These are phyloP conservation scores for Tolypocladium guangdongense DNA, from an alignment of 2,329 filamentous ascomycete genomes.

Conservation along the genomic window DNA sequence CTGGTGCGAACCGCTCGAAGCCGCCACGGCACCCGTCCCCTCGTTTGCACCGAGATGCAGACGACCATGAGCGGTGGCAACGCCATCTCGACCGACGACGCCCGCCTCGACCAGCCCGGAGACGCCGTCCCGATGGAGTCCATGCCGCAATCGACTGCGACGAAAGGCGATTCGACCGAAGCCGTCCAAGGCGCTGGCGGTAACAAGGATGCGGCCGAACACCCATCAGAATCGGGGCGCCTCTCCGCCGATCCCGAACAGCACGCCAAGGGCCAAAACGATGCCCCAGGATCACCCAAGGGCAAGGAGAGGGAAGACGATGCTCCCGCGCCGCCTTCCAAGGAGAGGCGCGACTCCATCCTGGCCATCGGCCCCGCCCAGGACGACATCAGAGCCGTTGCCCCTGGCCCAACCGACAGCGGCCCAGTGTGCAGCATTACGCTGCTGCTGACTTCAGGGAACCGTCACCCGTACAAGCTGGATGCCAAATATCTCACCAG, in stretches of 20 bases:
- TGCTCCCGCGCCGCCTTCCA: constrained; percentile 15
- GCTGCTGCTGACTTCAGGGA: constrained; percentile 69
- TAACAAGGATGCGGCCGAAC: neutral
- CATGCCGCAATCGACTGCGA: constrained; percentile 14
- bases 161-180: neutral
- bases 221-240: constrained; percentile 6
- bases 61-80: constrained; percentile 21
- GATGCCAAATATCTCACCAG: constrained; percentile 78
- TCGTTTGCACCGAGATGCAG: constrained; percentile 21
- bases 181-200: neutral
- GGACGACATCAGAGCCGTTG: constrained; percentile 27
- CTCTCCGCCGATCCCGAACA: constrained; percentile 8
- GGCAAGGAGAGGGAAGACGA: constrained; percentile 22
- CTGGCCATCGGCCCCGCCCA: constrained; percentile 34
- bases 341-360: constrained; percentile 21
- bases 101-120: constrained; percentile 21
- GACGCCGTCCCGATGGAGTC: constrained; percentile 27
- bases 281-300: constrained; percentile 12
- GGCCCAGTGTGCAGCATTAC: constrained; percentile 59
- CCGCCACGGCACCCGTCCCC: constrained; percentile 8
- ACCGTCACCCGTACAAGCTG: constrained; percentile 80
- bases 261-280: constrained; percentile 10
- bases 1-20: neutral
- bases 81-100: constrained; percentile 13
- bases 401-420: constrained; percentile 17